Percentiles rank a stretch among this genome's conserved stretches.
phyloP scores from a whole-genome alignment of 2,329 filamentous ascomycete genomes.

The Colletotrichum tanaceti region DNA sequence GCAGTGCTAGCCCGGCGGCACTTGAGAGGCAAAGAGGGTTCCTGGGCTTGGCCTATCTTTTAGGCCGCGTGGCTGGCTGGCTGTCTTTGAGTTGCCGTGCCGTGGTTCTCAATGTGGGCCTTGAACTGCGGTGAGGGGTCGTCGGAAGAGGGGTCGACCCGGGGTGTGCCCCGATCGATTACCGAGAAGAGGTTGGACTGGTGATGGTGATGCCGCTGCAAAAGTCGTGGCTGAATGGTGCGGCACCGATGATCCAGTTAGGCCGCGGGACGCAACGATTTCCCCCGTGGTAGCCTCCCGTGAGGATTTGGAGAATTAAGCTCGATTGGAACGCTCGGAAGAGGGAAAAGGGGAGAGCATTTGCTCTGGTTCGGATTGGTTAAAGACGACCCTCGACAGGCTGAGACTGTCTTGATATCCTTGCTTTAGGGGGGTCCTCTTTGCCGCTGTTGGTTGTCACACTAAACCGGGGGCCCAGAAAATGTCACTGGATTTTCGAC shows the following conservation, averaged over 20 bases:
- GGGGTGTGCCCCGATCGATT: slow-evolving; percentile 32
- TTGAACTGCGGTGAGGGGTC: slow-evolving; percentile 24
- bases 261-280: slow-evolving; percentile 4
- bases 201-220: slow-evolving; percentile 8
- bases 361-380: slow-evolving; percentile 20
- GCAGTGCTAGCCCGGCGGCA: slow-evolving; percentile 15
- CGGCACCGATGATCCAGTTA: slow-evolving; percentile 10
- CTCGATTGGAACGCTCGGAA: neutral
- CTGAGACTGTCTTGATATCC: slow-evolving; percentile 24
- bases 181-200: slow-evolving; percentile 21
- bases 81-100: slow-evolving; percentile 28
- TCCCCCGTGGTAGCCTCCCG: too few species aligned
- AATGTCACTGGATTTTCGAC: slow-evolving; percentile 14
- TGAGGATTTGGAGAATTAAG: slow-evolving; percentile 15
- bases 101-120: slow-evolving; percentile 28
- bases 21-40: slow-evolving; percentile 18
- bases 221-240: slow-evolving; percentile 28
- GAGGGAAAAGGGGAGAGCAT: slow-evolving; percentile 16
- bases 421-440: too few species aligned
- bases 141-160: slow-evolving; percentile 21
- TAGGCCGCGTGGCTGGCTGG: slow-evolving; percentile 31
- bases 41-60: slow-evolving; percentile 25
- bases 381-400: slow-evolving; percentile 4
- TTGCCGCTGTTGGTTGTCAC: neutral
- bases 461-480: neutral